Percentiles rank a stretch among this genome's conserved stretches.
Conservation (phyloP, 331 rosid genomes). For the Pyrus hybrid region DNA sequence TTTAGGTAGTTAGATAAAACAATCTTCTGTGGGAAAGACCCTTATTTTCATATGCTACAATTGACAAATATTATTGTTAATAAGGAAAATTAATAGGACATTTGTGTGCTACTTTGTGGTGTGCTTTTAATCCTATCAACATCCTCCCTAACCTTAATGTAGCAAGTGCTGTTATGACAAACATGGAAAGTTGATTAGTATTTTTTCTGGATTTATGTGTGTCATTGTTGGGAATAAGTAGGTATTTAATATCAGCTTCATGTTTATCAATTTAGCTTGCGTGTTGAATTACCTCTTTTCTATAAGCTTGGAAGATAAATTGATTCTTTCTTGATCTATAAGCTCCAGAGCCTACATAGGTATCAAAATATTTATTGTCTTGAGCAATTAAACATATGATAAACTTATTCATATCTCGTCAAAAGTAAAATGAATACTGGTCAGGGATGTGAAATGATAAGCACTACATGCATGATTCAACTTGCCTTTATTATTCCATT, state of each 20-base stretch:
- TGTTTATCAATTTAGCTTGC: background rate
- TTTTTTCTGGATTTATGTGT: background rate
- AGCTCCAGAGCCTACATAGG: constrained; percentile 60
- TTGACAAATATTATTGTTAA: no score
- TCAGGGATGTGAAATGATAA: background rate
- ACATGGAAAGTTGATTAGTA: constrained; percentile 15
- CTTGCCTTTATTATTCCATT: background rate
- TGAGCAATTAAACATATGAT: background rate
- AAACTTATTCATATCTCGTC: background rate
- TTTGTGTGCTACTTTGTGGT: no score
- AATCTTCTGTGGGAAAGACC: no score
- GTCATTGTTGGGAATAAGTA: background rate
- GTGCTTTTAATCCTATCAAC: no score
- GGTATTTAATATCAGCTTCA: background rate
- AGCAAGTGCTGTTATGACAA: constrained; percentile 47
- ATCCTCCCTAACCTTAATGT: constrained; percentile 39
- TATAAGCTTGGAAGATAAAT: constrained; percentile 46
- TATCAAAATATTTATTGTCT: constrained; percentile 5
- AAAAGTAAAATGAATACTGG: background rate
- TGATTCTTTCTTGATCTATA: constrained; percentile 59
- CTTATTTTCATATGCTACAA: no score
- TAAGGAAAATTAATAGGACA: no score
- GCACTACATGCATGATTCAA: background rate
- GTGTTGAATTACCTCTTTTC: constrained; percentile 57
- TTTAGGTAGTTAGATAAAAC: no score